Conservation (phyloP, 1,139 yeast species). For the Debaryomycetaceae sp. region DNA sequence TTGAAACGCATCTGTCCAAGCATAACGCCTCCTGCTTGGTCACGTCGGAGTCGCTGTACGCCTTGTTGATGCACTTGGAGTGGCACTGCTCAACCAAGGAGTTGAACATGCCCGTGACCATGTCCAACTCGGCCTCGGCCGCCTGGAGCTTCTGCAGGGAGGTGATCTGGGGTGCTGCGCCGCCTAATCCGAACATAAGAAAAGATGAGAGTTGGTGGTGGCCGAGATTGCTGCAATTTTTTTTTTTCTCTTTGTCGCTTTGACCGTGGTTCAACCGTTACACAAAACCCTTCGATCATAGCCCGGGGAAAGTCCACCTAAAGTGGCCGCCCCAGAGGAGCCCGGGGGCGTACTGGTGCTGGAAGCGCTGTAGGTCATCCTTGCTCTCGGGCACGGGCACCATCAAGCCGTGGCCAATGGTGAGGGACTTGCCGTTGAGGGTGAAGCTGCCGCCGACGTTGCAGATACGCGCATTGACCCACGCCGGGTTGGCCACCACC, state of each 20-base stretch:
- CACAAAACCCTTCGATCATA: constrained; percentile 10
- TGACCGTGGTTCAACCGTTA: neutral
- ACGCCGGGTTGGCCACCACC: constrained; percentile 18
- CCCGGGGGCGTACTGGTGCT: constrained; percentile 17
- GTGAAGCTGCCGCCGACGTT: constrained; percentile 32
- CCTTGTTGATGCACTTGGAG: constrained; percentile 69
- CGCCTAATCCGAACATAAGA: constrained; percentile 77
- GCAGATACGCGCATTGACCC: constrained; percentile 29
- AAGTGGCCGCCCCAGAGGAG: constrained; percentile 35
- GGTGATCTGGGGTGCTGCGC: constrained; percentile 65
- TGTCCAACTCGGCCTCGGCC: constrained; percentile 90
- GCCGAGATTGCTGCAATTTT: constrained; percentile 4
- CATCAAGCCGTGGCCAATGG: constrained; percentile 36
- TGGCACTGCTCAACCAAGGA: constrained; percentile 81
- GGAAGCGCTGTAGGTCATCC: constrained; percentile 20
- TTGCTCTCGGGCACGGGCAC: constrained; percentile 28
- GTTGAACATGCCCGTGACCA: constrained; percentile 98
- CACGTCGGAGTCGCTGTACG: constrained; percentile 72
- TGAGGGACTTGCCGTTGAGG: constrained; percentile 33
- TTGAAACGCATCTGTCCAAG: constrained; percentile 95
- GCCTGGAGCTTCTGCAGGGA: constrained; percentile 69
- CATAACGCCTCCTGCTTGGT: constrained; percentile 85
- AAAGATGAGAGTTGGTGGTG: neutral
- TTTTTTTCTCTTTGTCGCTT: constrained; percentile 2
- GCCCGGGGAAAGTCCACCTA: constrained; percentile 35